Conservation (phyloP, 139 green algal genomes). For the Pleodorina starrii region DNA sequence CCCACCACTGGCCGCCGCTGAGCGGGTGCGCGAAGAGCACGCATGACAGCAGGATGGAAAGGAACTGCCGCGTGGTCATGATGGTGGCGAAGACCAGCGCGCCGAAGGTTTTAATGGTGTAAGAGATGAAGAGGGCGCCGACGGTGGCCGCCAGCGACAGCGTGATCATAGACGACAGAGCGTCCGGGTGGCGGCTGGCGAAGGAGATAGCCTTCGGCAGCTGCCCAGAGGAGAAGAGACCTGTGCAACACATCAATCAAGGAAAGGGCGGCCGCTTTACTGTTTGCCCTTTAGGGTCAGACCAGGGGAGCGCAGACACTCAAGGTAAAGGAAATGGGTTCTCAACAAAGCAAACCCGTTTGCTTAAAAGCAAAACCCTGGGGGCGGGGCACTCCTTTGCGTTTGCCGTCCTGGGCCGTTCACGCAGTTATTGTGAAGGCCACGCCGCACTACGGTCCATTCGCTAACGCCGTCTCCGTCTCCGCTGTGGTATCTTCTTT, state of each 20-base stretch:
- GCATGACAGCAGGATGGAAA: slow-evolving; percentile 91
- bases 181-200: slow-evolving; percentile 74
- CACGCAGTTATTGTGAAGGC: too few species aligned
- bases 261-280: too few species aligned
- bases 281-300: too few species aligned
- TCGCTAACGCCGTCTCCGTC: too few species aligned
- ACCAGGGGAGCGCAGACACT: background rate
- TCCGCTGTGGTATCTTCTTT: too few species aligned
- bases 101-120: slow-evolving; percentile 94
- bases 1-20: slow-evolving; percentile 77
- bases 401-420: too few species aligned
- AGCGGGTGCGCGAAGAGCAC: slow-evolving; percentile 87
- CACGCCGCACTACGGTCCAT: too few species aligned
- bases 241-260: too few species aligned
- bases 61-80: slow-evolving; percentile 94
- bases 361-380: too few species aligned
- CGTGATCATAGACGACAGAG: slow-evolving; percentile 72
- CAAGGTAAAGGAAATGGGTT: too few species aligned
- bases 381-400: too few species aligned
- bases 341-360: too few species aligned
- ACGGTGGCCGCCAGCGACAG: slow-evolving; percentile 76
- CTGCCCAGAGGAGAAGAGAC: slow-evolving; percentile 71
- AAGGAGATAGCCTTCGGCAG: slow-evolving; percentile 81
- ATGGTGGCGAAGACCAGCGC: slow-evolving; percentile 94
- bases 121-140: slow-evolving; percentile 79